Base-by-base conservation (phyloP, 495 filamentous ascomycete genomes). In the Penicillium longicatenatum region DNA sequence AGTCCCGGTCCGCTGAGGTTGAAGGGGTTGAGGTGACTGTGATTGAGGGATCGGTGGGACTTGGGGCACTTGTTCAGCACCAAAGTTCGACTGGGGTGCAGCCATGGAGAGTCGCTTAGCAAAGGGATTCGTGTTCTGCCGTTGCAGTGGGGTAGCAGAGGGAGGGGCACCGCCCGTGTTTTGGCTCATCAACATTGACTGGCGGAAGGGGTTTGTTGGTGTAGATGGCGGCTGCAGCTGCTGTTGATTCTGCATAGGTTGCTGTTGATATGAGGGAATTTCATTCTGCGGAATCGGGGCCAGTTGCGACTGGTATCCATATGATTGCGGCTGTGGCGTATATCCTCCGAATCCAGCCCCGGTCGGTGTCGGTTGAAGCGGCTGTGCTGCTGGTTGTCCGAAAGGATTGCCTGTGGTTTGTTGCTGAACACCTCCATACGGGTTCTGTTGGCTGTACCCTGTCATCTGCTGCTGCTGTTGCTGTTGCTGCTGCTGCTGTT, bases 341-440 rank as follows among this genome's bases (percentile, higher is more conserved):
- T 93, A 97, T 19, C 88, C 91, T 33, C 92, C 91, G 70, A 94
- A 97, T n/a, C 90, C 89, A 62, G 89, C 84, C 8, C 90, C 90
- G 2, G 90, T 96, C 52, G 89, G 84, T 33, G 78, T 81, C 14
- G 81, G 63, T 55, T 88, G 88, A 43, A 87, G 66, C 29, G 76
- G 80, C 54, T 79, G 79, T 19, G 64, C 52, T 33, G 24, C 50
- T 6, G 47, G 60, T 37, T 55, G 53, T 24, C 53, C 44, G 20
- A 47, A 47, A 1, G 41, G 51, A 54, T 21, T 54, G 52, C 70
- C 79, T 20, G 61, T 56, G 30, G 65, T 70, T 49, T 80, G 77
- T 55, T 76, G 69, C 41, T 76, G 75, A 62, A 82, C 81, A 10
- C 76, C 76, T 20, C 77, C 79, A 53, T 73, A 75, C 12, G 63